These are phyloP conservation scores for Cylindrodendrum hubeiense DNA, from an alignment of 2,329 filamentous ascomycete genomes.

Conservation along the genomic window DNA sequence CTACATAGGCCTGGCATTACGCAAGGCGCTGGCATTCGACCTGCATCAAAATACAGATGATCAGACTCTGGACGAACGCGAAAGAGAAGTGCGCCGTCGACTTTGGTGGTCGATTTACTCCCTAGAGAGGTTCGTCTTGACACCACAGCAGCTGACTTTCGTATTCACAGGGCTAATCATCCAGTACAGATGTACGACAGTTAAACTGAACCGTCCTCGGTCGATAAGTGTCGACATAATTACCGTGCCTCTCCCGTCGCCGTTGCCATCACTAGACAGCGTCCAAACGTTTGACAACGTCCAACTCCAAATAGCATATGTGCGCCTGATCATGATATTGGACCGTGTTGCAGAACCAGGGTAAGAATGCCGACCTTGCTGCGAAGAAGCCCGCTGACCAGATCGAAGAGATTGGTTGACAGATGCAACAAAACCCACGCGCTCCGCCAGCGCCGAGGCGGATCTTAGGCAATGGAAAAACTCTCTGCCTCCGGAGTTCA, in stretches of 20 bases:
- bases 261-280: constrained; percentile 32
- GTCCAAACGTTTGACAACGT: constrained; percentile 49
- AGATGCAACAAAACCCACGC: constrained; percentile 19
- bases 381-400: not conserved
- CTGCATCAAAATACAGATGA: constrained; percentile 45
- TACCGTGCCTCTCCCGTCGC: constrained; percentile 35
- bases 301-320: constrained; percentile 48
- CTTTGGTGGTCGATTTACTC: constrained; percentile 49
- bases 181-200: constrained; percentile 32
- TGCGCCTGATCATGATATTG: constrained; percentile 45
- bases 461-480: constrained; percentile 49
- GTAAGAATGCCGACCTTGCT: constrained; percentile 20
- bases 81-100: constrained; percentile 38
- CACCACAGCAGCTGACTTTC: fast-evolving
- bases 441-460: constrained; percentile 26
- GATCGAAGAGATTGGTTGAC: constrained; percentile 10
- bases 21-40: constrained; percentile 46
- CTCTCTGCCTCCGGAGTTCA: constrained; percentile 43
- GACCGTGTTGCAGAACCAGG: constrained; percentile 45
- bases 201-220: constrained; percentile 43
- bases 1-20: constrained; percentile 46
- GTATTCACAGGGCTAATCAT: not conserved
- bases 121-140: constrained; percentile 39
- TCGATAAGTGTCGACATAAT: constrained; percentile 40
- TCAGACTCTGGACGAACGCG: constrained; percentile 31